A percentile compares a stretch with the other conserved stretches of the same genome.
These are phyloP conservation scores for Licmophora abbreviata DNA, from an alignment of 108 stramenopile species.

Conservation along the genomic window DNA sequence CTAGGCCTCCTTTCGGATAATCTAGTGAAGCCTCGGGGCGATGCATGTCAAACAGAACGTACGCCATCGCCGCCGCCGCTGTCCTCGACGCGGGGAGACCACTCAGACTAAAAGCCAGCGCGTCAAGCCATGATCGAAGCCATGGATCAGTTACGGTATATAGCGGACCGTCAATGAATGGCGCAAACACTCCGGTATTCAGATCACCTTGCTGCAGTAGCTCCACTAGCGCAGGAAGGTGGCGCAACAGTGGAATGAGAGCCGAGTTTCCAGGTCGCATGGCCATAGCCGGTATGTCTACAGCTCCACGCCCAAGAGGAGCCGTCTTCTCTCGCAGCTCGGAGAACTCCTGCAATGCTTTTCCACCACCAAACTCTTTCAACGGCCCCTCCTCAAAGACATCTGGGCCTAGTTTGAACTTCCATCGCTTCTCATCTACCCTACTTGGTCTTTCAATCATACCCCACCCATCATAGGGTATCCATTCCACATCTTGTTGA, in stretches of 20 bases:
- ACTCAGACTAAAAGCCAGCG: slow-evolving; percentile 85
- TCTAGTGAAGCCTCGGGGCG: slow-evolving; percentile 74
- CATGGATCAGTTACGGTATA: slow-evolving; percentile 70
- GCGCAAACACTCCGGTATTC: slow-evolving; percentile 61
- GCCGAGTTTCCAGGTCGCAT: slow-evolving; percentile 64
- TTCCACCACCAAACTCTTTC: slow-evolving; percentile 46
- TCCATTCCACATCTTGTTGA: slow-evolving; percentile 73
- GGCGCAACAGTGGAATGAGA: slow-evolving; percentile 56
- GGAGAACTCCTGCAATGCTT: slow-evolving; percentile 53
- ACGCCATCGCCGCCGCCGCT: slow-evolving; percentile 88
- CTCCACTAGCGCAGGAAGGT: slow-evolving; percentile 52
- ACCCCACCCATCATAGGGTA: slow-evolving; percentile 87
- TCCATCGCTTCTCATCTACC: slow-evolving; percentile 46
- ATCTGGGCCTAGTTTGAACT: slow-evolving; percentile 66
- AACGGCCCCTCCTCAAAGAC: slow-evolving; percentile 69
- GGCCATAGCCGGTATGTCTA: slow-evolving; percentile 75
- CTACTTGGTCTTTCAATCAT: slow-evolving; percentile 76
- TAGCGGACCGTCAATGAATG: slow-evolving; percentile 77
- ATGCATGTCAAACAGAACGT: slow-evolving; percentile 88
- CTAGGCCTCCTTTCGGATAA: slow-evolving; percentile 83
- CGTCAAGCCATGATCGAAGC: slow-evolving; percentile 86
- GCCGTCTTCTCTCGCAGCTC: slow-evolving; percentile 44
- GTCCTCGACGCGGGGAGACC: slow-evolving; percentile 84
- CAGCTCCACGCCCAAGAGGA: slow-evolving; percentile 46
- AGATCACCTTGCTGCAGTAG: slow-evolving; percentile 57